Conservation (phyloP, 1,284 basidiomycete genomes). For the Ustilago esculenta region DNA sequence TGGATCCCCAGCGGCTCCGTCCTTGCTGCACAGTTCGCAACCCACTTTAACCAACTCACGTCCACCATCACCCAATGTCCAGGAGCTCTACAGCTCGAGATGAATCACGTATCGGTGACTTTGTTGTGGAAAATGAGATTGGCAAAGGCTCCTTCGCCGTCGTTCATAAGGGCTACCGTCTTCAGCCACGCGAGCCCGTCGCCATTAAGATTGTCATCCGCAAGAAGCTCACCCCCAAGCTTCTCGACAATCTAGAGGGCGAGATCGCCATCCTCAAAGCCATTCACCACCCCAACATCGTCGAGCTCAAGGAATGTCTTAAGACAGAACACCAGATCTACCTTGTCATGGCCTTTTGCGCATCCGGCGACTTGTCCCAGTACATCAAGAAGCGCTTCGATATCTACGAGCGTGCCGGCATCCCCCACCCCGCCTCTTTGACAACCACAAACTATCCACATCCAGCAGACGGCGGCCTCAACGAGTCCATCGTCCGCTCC, state of each 20-base stretch:
- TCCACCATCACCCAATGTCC: conserved; percentile 19
- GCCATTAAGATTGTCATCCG: conserved; percentile 96
- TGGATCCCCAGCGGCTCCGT: neutral
- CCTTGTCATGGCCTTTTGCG: conserved; percentile 97
- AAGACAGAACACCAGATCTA: conserved; percentile 93
- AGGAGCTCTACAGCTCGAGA: conserved; percentile 31
- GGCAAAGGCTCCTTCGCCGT: conserved; percentile 89
- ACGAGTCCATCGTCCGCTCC: conserved; percentile 88
- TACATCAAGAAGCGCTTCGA: conserved; percentile 76
- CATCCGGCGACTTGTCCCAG: conserved; percentile 91
- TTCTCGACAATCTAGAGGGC: conserved; percentile 94
- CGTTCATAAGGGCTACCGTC: conserved; percentile 85
- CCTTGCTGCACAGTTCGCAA: neutral
- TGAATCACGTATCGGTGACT: conserved; percentile 68
- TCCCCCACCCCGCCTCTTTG: conserved; percentile 16
- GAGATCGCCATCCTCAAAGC: conserved; percentile 97
- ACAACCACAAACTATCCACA: conserved; percentile 79
- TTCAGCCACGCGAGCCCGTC: conserved; percentile 69
- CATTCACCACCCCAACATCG: conserved; percentile 91
- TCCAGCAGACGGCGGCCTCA: conserved; percentile 86
- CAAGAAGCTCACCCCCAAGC: conserved; percentile 86
- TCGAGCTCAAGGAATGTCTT: conserved; percentile 90
- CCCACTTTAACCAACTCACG: neutral
- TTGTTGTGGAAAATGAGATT: conserved; percentile 71
- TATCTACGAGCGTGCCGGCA: conserved; percentile 42